phyloP scores from a whole-genome alignment of 331 rosid species.

The Erythrophleum ivorense region DNA sequence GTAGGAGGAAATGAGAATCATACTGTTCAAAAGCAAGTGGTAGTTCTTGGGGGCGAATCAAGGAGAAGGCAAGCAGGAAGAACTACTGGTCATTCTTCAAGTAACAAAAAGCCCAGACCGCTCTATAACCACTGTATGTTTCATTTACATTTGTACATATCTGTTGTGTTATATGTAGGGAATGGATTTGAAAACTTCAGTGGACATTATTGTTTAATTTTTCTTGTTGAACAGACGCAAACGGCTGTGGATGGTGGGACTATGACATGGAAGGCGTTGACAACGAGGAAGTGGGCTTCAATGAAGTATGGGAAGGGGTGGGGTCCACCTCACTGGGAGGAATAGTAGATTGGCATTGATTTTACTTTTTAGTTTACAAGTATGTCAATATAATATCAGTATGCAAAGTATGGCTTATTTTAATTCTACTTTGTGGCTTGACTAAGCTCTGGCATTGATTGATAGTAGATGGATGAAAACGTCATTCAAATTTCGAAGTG shows the following conservation, averaged over 20 bases:
- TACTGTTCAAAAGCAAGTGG: conserved; percentile 48
- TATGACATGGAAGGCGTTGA: conserved; percentile 89
- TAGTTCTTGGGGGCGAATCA: conserved; percentile 73
- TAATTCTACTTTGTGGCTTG: not conserved
- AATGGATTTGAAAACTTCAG: conserved; percentile 14
- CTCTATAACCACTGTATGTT: conserved; percentile 83
- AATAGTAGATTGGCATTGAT: conserved; percentile 78
- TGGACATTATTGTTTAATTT: conserved; percentile 20
- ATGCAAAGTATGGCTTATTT: not conserved
- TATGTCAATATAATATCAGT: not conserved
- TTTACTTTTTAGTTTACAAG: conserved; percentile 17
- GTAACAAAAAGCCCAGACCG: conserved; percentile 54
- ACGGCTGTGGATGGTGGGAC: conserved; percentile 95
- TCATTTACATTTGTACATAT: conserved; percentile 17
- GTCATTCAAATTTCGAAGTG: too few relatives aligned
- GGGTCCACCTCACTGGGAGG: conserved; percentile 93
- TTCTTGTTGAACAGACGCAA: conserved; percentile 60
- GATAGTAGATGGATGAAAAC: too few relatives aligned
- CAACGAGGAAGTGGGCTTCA: conserved; percentile 73
- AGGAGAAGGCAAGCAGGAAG: conserved; percentile 53
- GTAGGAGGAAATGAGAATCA: conserved; percentile 51
- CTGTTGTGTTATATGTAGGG: conserved; percentile 17
- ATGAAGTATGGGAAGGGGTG: conserved; percentile 96
- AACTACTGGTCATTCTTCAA: conserved; percentile 28
- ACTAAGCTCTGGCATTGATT: too few relatives aligned